phyloP scores from a whole-genome alignment of 768 basidiomycete species.

The Termitomyces sp. region DNA sequence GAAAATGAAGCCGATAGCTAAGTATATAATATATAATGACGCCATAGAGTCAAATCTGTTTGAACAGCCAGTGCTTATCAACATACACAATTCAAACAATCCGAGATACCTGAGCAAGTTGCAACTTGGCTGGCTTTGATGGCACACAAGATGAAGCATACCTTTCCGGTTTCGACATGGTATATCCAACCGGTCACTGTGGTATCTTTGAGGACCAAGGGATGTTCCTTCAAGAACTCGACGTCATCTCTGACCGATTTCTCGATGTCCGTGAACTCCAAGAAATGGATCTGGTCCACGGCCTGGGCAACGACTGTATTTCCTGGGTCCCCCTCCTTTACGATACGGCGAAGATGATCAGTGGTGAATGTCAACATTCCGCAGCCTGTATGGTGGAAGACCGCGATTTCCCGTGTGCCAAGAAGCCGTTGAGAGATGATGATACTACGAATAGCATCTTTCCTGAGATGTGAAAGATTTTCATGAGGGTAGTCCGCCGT shows the following conservation, averaged over 20 bases:
- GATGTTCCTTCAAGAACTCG: constrained; percentile 46
- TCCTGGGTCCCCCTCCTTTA: background rate
- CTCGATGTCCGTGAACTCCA: constrained; percentile 47
- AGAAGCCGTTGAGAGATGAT: constrained; percentile 70
- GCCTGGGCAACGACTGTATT: constrained; percentile 15
- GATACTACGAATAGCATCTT: constrained; percentile 60
- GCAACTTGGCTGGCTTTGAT: background rate
- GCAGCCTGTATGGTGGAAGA: constrained; percentile 69
- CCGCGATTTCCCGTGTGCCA: constrained; percentile 60
- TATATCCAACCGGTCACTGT: constrained; percentile 59
- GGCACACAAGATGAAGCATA: background rate
- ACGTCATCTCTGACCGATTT: constrained; percentile 54
- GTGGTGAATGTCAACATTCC: constrained; percentile 66
- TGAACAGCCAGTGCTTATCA: background rate
- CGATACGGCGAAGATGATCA: background rate
- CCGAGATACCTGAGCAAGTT: background rate
- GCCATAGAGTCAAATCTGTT: background rate
- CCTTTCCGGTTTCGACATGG: background rate
- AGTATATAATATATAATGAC: too few relatives aligned
- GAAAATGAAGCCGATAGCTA: too few relatives aligned
- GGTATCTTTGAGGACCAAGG: constrained; percentile 48
- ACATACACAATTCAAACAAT: background rate
- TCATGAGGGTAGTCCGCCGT: background rate
- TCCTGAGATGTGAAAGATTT: constrained; percentile 24
- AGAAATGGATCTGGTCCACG: constrained; percentile 45